Percentiles rank a stretch among this genome's conserved stretches.
Conservation (phyloP, 441 rosid species). For the Macaranga tanarius region DNA sequence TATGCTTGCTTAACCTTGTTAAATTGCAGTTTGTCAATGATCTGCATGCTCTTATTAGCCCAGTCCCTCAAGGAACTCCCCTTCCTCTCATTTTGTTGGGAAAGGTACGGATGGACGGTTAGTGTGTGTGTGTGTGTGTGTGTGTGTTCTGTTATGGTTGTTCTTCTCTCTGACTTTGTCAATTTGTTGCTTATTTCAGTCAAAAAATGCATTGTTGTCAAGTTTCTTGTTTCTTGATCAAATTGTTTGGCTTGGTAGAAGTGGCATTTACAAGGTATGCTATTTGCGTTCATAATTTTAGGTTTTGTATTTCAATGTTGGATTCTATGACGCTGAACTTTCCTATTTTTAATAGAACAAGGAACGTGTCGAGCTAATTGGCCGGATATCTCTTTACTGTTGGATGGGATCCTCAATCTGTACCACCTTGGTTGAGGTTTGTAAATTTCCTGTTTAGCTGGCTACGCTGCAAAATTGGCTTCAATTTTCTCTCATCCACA, state of each 20-base stretch:
- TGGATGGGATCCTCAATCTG: slow-evolving; percentile 90
- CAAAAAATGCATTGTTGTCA: slow-evolving; percentile 83
- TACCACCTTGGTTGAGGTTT: slow-evolving; percentile 83
- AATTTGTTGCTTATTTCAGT: slow-evolving; percentile 48
- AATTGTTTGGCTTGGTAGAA: slow-evolving; percentile 93
- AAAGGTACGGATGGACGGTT: slow-evolving; percentile 47
- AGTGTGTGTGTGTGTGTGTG: background rate
- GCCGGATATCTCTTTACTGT: slow-evolving; percentile 87
- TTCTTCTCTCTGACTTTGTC: slow-evolving; percentile 16
- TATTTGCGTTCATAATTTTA: slow-evolving; percentile 2
- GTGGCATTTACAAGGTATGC: slow-evolving; percentile 85
- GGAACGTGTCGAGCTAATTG: slow-evolving; percentile 76
- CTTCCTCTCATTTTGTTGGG: slow-evolving; percentile 83
- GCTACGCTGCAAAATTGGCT: background rate
- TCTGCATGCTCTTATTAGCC: slow-evolving; percentile 81
- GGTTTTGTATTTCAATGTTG: slow-evolving; percentile 7
- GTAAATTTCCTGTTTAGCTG: slow-evolving; percentile 18
- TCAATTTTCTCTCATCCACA: background rate
- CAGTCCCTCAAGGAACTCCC: slow-evolving; percentile 89
- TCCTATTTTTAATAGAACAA: slow-evolving; percentile 53
- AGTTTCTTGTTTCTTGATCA: slow-evolving; percentile 97
- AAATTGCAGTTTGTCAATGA: slow-evolving; percentile 89
- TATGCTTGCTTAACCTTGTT: slow-evolving; percentile 15
- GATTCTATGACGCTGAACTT: slow-evolving; percentile 1
- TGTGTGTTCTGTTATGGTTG: background rate